Evolutionary conservation across 345 rosid species (phyloP).

Genomic region (Brassica rapa): DNA sequence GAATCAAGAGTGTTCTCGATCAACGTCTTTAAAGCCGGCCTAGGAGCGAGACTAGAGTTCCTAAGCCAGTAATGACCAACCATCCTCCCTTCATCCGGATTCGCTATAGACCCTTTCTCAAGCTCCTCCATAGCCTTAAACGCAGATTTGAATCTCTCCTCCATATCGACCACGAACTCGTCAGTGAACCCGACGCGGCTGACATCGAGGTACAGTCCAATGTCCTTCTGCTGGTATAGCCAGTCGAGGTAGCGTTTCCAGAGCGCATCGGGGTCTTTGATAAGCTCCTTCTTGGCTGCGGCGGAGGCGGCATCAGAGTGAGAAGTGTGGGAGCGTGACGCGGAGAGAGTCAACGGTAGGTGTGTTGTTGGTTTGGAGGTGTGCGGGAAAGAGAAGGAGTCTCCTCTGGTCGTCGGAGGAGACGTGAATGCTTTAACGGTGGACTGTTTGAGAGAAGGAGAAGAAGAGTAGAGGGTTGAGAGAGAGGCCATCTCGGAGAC

Average conservation of each 20-base stretch:
- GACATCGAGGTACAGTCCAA: slow-evolving; percentile 83
- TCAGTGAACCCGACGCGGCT: slow-evolving; percentile 88
- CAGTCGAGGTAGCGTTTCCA: slow-evolving; percentile 91
- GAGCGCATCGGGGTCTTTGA: slow-evolving; percentile 61
- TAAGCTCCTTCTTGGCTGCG: slow-evolving; percentile 48
- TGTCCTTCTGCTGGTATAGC: slow-evolving; percentile 91
- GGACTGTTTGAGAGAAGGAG: slow-evolving; percentile 39
- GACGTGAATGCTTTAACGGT: slow-evolving; percentile 37
- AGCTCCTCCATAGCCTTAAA: slow-evolving; percentile 79
- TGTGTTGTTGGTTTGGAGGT: slow-evolving; percentile 34
- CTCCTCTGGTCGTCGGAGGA: slow-evolving; percentile 18
- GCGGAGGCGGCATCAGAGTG: slow-evolving; percentile 31
- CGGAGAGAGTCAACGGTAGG: slow-evolving; percentile 29
- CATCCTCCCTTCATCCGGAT: slow-evolving; percentile 98
- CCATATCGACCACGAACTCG: slow-evolving; percentile 79
- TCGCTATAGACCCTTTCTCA: slow-evolving; percentile 91
- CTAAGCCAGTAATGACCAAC: slow-evolving; percentile 98
- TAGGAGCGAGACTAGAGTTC: slow-evolving; percentile 71
- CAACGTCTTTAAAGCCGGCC: slow-evolving; percentile 53
- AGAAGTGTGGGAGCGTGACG: slow-evolving; percentile 49
- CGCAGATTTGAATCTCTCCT: slow-evolving; percentile 65
- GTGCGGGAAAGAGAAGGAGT: slow-evolving; percentile 48
- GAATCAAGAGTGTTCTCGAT: slow-evolving; percentile 73
- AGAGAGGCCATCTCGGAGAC: slow-evolving; percentile 36
- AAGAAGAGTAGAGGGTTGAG: slow-evolving; percentile 66